Evolutionary conservation across 2,329 filamentous ascomycete species (phyloP), one percentile per base, ranked within the genome.

Genomic region (Penicillium digitatum): DNA sequence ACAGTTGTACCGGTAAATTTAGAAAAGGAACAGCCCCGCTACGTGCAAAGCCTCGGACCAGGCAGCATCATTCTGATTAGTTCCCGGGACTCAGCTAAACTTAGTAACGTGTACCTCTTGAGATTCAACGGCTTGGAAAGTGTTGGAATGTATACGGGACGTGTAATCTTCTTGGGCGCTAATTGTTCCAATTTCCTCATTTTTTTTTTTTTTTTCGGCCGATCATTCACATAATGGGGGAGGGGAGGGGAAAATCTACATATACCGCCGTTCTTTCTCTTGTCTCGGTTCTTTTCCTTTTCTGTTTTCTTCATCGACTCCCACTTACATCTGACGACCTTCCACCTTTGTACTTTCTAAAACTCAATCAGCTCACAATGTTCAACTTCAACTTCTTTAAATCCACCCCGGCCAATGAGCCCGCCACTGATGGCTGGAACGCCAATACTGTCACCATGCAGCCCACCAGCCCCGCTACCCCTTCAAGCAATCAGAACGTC

Each of bases 361-460:
- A 39, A 40, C n/a, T 52, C 24, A 11, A 18, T 8, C 29, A n/a
- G 39, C 43, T 40, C 26, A 38, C 49, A 47, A 50, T 67, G 64
- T 67, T 68, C 65, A 63, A 66, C 61, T 67, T 70, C 66, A 65
- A 65, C 63, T 59, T 62, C 50, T 71, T 70, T 66, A 71, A 70
- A 53, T 67, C 69, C 34, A 56, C 66, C 42, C 60, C 66, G 55
- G 52, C 66, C 46, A 66, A 67, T 35, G 54, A 57, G 31, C 50
- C 56, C 54, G 45, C 59, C 37, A 49, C 61, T 46, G 61, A 67
- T 53, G 55, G 56, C 24, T 71, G 68, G 69, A 68, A 71, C 59
- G 44, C 68, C 52, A 62, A 65, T 58, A 67, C 67, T 14, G 55
- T 72, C 44, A 65, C 67, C 44, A 70, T 69, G 67, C 64, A 70